A percentile compares a stretch with the other conserved stretches of the same genome.
Conservation (phyloP, 164 flowering plant genomes). For the grape (Vitis vinifera) region ASM3070453v1 NC_081811.1:11007001-11007500, state of each 20-base stretch:
- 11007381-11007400: not conserved
- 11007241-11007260: not conserved
- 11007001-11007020: not conserved
- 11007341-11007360: not conserved
- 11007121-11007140: not conserved
- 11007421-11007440: no score
- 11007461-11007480: not conserved
- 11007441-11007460: no score
- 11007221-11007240: not conserved
- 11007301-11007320: not conserved
- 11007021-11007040: slow-evolving; percentile 2
- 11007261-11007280: slow-evolving; percentile 2
- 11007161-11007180: slow-evolving; percentile 3
- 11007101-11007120: slow-evolving; percentile 1
- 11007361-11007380: not conserved
- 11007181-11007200: slow-evolving; percentile 3
- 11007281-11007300: slow-evolving; percentile 4
- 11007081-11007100: not conserved
- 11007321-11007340: not conserved
- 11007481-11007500: not conserved
- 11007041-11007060: not conserved
- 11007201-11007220: not conserved
- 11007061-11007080: slow-evolving; percentile 5
- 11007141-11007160: slow-evolving; percentile 1
- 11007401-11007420: not conserved